Base-by-base conservation (phyloP, 1,284 basidiomycete species). In the Tetrapyrgos nigripes region DNA sequence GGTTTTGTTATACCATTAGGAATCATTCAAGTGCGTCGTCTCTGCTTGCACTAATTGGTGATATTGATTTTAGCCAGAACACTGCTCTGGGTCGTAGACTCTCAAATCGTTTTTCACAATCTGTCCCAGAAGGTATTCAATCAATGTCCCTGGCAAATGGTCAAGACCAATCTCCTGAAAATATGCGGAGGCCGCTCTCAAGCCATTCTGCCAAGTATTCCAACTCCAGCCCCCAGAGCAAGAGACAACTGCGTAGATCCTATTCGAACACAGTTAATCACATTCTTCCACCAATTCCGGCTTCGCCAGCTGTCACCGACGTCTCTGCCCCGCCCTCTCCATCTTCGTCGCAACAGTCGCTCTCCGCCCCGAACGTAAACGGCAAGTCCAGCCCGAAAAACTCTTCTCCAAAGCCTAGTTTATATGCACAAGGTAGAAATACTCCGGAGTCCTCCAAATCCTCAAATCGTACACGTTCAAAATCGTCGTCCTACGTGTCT, bases 1-100 rank as follows among this genome's bases (percentile, higher is more conserved):
- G 91, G 87, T 17, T 94, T 97, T 70, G 90, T 98, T 31, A 96
- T 98, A 62, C 96, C 96, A 29, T 79, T 97, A 55, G 88, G 89
- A 4, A 85, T 94, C 61, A 88, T 97, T 17, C 96, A 97, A 79
- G 89, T 86, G 66, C 64, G 79, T 72, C 13, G 26, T 37, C 50
- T 13, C 31, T 45, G 43, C 44, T 31, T 23, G 4, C 13, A 29
- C 31, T 19, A 48, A 45, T 27, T 29, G 55, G 48, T 29, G 58
- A 53, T 52, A 37, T 45, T 40, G 26, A 27, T 45, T 57, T 43
- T 54, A 26, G 29, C n/a, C 66, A 92, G 90, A 88, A 91, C 71
- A 92, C 90, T 17, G 83, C 91, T 1, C 79, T 91, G 6, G 89
- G 88, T 45, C 86, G 90, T 33, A 81, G 90, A 50, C 76, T 93